Evolutionary conservation across 345 rosid species (phyloP).

Genomic region (Mallotus nudiflorus): DNA sequence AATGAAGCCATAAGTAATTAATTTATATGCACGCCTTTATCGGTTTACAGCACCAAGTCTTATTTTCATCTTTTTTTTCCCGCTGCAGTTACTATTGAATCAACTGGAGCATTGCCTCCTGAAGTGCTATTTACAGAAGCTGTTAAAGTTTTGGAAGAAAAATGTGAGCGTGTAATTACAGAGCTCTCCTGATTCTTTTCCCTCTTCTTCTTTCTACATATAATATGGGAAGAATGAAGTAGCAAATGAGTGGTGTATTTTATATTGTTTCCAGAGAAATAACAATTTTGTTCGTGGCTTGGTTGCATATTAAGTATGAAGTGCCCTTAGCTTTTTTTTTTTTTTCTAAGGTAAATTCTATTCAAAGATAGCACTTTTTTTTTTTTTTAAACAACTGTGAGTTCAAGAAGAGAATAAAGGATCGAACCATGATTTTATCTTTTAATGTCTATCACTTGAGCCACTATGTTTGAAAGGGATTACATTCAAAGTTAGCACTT

Average conservation of each 20-base stretch:
- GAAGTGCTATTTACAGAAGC: conserved; percentile 85
- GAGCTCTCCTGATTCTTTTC: conserved; percentile 57
- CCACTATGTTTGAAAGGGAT: no score
- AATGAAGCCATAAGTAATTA: neutral
- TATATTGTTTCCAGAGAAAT: neutral
- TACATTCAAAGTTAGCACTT: conserved; percentile 3
- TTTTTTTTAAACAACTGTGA: no score
- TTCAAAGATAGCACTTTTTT: no score
- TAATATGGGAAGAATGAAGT: neutral
- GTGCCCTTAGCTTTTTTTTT: no score
- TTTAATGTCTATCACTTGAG: no score
- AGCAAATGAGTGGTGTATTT: neutral
- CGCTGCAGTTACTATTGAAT: conserved; percentile 79
- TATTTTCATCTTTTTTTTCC: conserved; percentile 9
- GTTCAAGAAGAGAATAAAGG: no score
- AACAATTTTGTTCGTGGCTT: neutral
- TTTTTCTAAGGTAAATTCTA: no score
- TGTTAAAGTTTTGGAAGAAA: conserved; percentile 82
- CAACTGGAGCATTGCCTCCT: conserved; percentile 83
- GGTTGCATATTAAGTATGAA: no score
- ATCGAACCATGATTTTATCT: no score
- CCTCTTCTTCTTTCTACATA: neutral
- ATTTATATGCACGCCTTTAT: neutral
- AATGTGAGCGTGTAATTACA: conserved; percentile 65
- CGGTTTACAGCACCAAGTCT: neutral